These are phyloP conservation scores for Clonostachys byssicola DNA, from an alignment of 2,329 filamentous ascomycete species.

Conservation along the genomic window DNA sequence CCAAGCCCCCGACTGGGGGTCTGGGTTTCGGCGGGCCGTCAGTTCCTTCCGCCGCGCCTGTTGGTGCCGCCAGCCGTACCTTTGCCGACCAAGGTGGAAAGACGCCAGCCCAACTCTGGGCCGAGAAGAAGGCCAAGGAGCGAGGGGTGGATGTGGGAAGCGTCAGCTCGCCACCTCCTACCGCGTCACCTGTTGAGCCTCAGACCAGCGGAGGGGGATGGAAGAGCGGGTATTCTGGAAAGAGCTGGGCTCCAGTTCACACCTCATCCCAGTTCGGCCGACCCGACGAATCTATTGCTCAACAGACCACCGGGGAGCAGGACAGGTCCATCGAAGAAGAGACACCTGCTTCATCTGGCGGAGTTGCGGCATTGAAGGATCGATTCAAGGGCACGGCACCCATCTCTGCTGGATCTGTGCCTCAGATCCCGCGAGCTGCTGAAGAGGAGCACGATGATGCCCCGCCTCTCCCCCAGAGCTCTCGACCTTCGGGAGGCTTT, in stretches of 20 bases:
- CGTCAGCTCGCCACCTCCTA: conserved; percentile 23
- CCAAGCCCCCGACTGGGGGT: conserved; percentile 74
- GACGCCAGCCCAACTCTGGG: conserved; percentile 95
- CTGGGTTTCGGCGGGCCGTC: conserved; percentile 59
- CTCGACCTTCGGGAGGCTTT: conserved; percentile 70
- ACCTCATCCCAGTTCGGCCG: conserved; percentile 64
- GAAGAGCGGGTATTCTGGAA: conserved; percentile 89
- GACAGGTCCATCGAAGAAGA: conserved; percentile 41
- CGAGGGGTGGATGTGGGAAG: conserved; percentile 38
- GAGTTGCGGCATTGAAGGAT: conserved; percentile 72
- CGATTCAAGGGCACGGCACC: conserved; percentile 76
- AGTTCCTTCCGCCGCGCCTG: conserved; percentile 49
- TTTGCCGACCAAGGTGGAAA: conserved; percentile 95
- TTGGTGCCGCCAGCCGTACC: conserved; percentile 81
- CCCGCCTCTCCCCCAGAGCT: conserved; percentile 47
- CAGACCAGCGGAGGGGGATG: conserved; percentile 72
- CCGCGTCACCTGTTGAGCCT: conserved; percentile 44
- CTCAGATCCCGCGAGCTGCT: conserved; percentile 25
- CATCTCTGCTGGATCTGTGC: conserved; percentile 47
- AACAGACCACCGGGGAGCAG: conserved; percentile 60
- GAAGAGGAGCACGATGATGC: conserved; percentile 39
- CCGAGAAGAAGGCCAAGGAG: conserved; percentile 90
- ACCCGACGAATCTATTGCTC: conserved; percentile 39
- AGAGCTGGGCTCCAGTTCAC: conserved; percentile 83
- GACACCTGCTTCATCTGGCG: conserved; percentile 54